Percentiles rank a stretch among this genome's conserved stretches.
These are phyloP conservation scores for Tetracladium marchalianum DNA, from an alignment of 495 filamentous ascomycete species.

Conservation along the genomic window DNA sequence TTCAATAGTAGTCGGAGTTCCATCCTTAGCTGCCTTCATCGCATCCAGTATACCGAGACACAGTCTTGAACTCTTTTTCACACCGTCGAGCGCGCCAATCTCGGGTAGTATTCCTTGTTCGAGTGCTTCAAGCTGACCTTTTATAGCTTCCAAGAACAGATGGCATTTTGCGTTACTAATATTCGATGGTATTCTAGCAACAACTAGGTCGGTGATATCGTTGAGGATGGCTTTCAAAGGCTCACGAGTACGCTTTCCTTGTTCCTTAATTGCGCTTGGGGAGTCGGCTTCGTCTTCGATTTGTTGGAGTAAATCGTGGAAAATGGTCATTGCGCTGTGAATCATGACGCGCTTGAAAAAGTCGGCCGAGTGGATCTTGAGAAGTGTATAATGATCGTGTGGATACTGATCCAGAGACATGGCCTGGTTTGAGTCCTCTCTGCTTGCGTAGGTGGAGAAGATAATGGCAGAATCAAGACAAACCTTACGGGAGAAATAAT, in stretches of 20 bases:
- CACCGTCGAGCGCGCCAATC: constrained; percentile 15
- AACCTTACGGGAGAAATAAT: constrained; percentile 36
- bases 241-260: neutral
- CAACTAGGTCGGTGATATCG: constrained; percentile 21
- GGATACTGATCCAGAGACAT: neutral
- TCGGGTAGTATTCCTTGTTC: constrained; percentile 21
- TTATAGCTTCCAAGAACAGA: constrained; percentile 16
- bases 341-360: constrained; percentile 17
- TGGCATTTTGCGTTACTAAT: constrained; percentile 21
- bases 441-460: constrained; percentile 23
- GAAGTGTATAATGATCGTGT: constrained; percentile 9
- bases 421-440: neutral
- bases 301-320: constrained; percentile 14
- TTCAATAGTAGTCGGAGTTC: no score
- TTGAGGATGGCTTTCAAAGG: constrained; percentile 11
- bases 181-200: constrained; percentile 9
- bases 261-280: neutral
- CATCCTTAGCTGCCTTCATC: neutral
- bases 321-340: constrained; percentile 15
- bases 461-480: constrained; percentile 34
- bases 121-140: constrained; percentile 25
- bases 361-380: constrained; percentile 11
- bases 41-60: constrained; percentile 9
- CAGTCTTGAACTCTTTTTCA: constrained; percentile 14
- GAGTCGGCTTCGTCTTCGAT: constrained; percentile 15